Percentiles rank a stretch among this genome's conserved stretches.
Conservation (phyloP, 169 alveolate species). For the Eimeria tenella region DNA sequence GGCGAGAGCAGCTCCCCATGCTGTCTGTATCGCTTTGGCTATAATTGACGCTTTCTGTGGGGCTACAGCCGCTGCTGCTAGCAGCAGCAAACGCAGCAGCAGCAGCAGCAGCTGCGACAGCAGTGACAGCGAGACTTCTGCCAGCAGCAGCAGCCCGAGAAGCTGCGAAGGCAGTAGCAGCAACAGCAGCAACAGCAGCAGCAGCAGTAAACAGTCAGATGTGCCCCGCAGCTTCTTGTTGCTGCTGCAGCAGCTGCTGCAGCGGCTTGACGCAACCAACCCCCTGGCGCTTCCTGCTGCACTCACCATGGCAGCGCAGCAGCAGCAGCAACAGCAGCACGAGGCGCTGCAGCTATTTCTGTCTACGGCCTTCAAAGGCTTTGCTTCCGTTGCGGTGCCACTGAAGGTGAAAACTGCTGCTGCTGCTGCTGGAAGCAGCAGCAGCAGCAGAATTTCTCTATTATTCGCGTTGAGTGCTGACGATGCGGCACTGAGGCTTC, state of each 20-base stretch:
- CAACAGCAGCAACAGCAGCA: constrained; percentile 32
- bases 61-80: constrained; percentile 17
- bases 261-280: constrained; percentile 11
- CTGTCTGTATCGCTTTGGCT: constrained; percentile 36
- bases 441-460: constrained; percentile 21
- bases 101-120: neutral
- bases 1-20: constrained; percentile 22
- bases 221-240: neutral
- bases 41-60: constrained; percentile 21
- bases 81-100: constrained; percentile 7
- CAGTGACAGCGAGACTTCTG: neutral
- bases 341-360: constrained; percentile 28
- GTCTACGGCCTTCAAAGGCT: constrained; percentile 14
- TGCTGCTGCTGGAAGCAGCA: constrained; percentile 10
- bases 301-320: constrained; percentile 36
- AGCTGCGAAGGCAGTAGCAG: constrained; percentile 24
- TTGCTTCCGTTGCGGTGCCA: constrained; percentile 13
- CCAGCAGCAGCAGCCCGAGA: constrained; percentile 9
- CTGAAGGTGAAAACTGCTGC: constrained; percentile 10
- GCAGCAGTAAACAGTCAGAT: neutral
- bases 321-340: constrained; percentile 54
- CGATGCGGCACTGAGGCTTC: constrained; percentile 29
- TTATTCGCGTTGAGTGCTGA: constrained; percentile 25
- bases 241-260: constrained; percentile 62
- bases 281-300: constrained; percentile 60